Percentiles rank a stretch among this genome's conserved stretches.
These are phyloP conservation scores for Claviceps monticola DNA, from an alignment of 2,329 filamentous ascomycete species.

Conservation along the genomic window DNA sequence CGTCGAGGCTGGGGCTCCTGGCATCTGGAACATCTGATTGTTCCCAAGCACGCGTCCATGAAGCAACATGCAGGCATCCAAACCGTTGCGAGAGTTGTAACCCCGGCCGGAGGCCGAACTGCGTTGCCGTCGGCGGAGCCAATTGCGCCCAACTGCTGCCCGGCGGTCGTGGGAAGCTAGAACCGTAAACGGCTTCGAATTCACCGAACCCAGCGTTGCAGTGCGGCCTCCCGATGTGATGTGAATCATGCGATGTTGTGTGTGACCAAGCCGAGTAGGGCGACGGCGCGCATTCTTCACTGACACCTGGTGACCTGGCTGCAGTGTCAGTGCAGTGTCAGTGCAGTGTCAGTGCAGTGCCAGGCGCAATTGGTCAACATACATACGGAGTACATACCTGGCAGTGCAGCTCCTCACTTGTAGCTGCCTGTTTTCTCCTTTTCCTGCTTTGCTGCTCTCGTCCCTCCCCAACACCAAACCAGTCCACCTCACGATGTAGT, in stretches of 20 bases:
- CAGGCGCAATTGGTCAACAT: background rate
- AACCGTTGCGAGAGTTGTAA: too few species aligned
- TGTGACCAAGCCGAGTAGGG: too few species aligned
- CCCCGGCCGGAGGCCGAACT: too few species aligned
- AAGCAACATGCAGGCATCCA: background rate
- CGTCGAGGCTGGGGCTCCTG: too few species aligned
- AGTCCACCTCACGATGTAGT: slow-evolving; percentile 11
- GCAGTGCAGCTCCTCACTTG: background rate
- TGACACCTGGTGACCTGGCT: background rate
- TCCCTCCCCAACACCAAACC: slow-evolving; percentile 7
- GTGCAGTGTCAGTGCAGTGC: background rate
- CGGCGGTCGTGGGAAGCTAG: too few species aligned
- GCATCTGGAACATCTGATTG: background rate
- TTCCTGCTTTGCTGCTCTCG: background rate
- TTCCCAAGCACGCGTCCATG: background rate
- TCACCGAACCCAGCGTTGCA: background rate
- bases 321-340: background rate
- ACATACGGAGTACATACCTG: background rate
- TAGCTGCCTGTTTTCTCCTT: background rate
- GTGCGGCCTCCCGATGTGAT: background rate
- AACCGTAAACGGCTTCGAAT: too few species aligned
- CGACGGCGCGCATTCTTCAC: background rate
- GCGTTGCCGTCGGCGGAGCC: background rate
- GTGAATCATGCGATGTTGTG: too few species aligned
- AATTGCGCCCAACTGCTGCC: background rate